A percentile compares a stretch with the other conserved stretches of the same genome.
phyloP scores from a whole-genome alignment of 805 yeast species.

The Yueomyces sinensis region DNA sequence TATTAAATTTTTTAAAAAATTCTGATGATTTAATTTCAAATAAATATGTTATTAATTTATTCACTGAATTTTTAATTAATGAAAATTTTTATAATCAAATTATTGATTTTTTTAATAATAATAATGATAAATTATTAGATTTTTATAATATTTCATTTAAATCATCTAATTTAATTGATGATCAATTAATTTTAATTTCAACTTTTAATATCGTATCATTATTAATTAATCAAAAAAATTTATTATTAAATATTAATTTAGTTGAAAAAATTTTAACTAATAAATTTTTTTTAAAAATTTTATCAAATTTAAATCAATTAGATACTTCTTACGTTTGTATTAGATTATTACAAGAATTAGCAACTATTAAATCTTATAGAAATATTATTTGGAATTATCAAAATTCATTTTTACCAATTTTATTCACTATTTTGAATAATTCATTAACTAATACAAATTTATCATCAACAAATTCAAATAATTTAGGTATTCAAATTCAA shows the following conservation, averaged over 20 bases:
- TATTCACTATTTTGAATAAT: conserved; percentile 34
- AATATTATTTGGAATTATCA: conserved; percentile 20
- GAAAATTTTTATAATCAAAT: conserved; percentile 7
- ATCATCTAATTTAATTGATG: no score
- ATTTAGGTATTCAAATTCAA: conserved; percentile 62
- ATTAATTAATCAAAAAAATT: conserved; percentile 13
- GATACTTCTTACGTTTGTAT: conserved; percentile 22
- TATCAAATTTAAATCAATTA: conserved; percentile 16
- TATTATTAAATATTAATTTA: conserved; percentile 9
- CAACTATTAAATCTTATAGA: conserved; percentile 17
- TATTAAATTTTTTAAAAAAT: conserved; percentile 18
- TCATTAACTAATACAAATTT: conserved; percentile 22
- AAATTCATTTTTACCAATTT: conserved; percentile 32
- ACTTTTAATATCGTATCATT: conserved; percentile 22
- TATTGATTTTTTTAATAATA: conserved; percentile 10
- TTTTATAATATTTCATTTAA: conserved; percentile 15
- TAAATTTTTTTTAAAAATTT: conserved; percentile 11
- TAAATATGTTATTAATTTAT: conserved; percentile 19
- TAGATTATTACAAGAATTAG: conserved; percentile 21
- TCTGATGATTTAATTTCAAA: conserved; percentile 15
- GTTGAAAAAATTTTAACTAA: conserved; percentile 12
- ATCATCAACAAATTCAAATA: conserved; percentile 24
- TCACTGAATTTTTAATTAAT: conserved; percentile 19
- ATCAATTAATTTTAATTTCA: conserved; percentile 21
- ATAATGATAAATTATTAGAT: conserved; percentile 10